Conservation (phyloP, 805 yeast genomes). For the Zygotorulaspora chibaensis region DNA sequence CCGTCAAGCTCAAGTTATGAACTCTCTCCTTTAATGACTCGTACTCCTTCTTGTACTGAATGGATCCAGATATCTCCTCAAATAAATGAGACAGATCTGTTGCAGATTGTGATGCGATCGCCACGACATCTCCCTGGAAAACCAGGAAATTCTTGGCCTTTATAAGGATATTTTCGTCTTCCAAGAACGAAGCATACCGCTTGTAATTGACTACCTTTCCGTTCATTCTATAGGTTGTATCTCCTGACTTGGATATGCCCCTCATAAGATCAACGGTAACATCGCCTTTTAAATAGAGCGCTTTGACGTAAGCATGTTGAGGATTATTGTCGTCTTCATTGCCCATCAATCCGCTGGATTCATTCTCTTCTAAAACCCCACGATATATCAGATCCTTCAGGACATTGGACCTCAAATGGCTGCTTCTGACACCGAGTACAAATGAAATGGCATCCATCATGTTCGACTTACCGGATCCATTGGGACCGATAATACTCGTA, state of each 20-base stretch:
- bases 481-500: slow-evolving; percentile 95
- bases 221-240: slow-evolving; percentile 65
- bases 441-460: slow-evolving; percentile 97
- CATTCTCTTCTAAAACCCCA: slow-evolving; percentile 41
- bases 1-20: slow-evolving; percentile 59
- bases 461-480: slow-evolving; percentile 96
- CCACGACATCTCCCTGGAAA: slow-evolving; percentile 96
- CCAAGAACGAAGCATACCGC: slow-evolving; percentile 63
- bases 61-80: slow-evolving; percentile 82
- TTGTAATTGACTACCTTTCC: slow-evolving; percentile 54
- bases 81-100: slow-evolving; percentile 65
- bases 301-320: slow-evolving; percentile 67
- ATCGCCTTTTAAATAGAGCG: slow-evolving; percentile 63
- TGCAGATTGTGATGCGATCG: slow-evolving; percentile 83
- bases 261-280: slow-evolving; percentile 59
- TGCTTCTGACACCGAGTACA: slow-evolving; percentile 78
- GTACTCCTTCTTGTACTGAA: slow-evolving; percentile 62
- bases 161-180: slow-evolving; percentile 74
- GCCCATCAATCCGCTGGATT: slow-evolving; percentile 23
- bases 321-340: slow-evolving; percentile 24
- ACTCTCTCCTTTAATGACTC: slow-evolving; percentile 58
- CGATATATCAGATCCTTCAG: slow-evolving; percentile 77
- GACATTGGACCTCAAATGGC: slow-evolving; percentile 68
- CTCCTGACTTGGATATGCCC: slow-evolving; percentile 52
- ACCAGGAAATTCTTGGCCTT: slow-evolving; percentile 90